Evolutionary conservation across 257 asterid genomes (phyloP), one percentile per base, ranked within the genome.

Genomic region (Solanum tacnaense): DNA sequence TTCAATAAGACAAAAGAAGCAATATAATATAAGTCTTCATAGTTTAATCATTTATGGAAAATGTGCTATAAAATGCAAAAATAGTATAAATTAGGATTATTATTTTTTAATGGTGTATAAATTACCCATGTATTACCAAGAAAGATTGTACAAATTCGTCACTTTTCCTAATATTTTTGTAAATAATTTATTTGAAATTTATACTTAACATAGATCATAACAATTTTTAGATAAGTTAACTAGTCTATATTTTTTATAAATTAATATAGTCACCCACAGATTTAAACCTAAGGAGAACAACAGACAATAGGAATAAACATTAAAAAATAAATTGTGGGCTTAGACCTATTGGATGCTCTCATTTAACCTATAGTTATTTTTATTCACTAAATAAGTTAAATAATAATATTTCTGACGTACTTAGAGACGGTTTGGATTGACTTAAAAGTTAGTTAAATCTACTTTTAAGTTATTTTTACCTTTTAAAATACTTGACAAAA

Each of bases 371-470:
- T 52, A 6, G 9, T 52, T 52, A 52, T 16, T 16, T 18, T 18
- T 52, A 18, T 18, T 18, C 9, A 18, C 6, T 52, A 18, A 16
- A 52, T 5, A 52, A 0, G 52, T 6, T 52, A 52, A 16, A 52
- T 18, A 16, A 1, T 15, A 15, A 16, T 52, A 52, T 52, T 16
- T 49, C 21, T 15, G 0, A 15, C 23, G 1, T 15, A 49, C 6
- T 49, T 49, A 15, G 1, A 49, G 3, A 13, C 0, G 2, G 0
- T 49, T 49, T 15, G 20, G 0, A 49, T 15, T 15, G 21, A 49
- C 8, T 49, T 15, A 0, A 49, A 44, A 49, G 3, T 5, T 49
- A 5, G 0, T 49, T 49, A 49, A 49, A 49, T 49, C 1, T 15
- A 49, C 0, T 49, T 46, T 13, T 4, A 4, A 46, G 6, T 46